Conservation (phyloP, 805 yeast species). For the Huiozyma sinensis region DNA sequence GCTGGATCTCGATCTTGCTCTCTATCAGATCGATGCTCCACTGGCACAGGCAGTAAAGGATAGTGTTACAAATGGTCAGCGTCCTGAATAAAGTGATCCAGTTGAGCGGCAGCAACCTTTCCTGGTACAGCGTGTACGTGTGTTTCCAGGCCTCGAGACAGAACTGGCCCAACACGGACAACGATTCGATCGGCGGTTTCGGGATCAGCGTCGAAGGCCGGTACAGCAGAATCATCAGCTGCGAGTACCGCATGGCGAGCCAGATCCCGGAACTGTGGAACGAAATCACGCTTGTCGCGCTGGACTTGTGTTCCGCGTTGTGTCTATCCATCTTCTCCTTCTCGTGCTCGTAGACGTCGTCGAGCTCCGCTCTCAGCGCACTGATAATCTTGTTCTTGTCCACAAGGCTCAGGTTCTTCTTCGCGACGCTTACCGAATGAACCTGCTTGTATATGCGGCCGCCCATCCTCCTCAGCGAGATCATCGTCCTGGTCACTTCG, state of each 20-base stretch:
- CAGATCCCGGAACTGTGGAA: slow-evolving; percentile 29
- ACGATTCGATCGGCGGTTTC: slow-evolving; percentile 30
- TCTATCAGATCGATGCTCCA: slow-evolving; percentile 37
- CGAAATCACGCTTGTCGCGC: slow-evolving; percentile 16
- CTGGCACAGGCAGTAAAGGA: slow-evolving; percentile 37
- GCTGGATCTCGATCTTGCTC: slow-evolving; percentile 36
- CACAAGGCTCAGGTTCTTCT: slow-evolving; percentile 22
- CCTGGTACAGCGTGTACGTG: slow-evolving; percentile 36
- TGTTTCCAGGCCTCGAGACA: slow-evolving; percentile 37
- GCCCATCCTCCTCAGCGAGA: slow-evolving; percentile 36
- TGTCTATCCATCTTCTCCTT: slow-evolving; percentile 15
- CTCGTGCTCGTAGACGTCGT: slow-evolving; percentile 20
- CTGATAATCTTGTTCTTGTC: slow-evolving; percentile 27
- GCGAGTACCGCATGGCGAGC: slow-evolving; percentile 35
- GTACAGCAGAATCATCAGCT: slow-evolving; percentile 36
- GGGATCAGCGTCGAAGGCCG: slow-evolving; percentile 42
- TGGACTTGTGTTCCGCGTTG: slow-evolving; percentile 6
- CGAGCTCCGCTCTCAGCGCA: slow-evolving; percentile 28
- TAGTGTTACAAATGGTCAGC: slow-evolving; percentile 37
- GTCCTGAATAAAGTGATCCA: slow-evolving; percentile 42
- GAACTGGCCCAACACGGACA: slow-evolving; percentile 35
- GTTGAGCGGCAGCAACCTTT: slow-evolving; percentile 36
- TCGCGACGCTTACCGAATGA: slow-evolving; percentile 35
- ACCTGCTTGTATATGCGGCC: slow-evolving; percentile 36
- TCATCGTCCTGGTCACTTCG: slow-evolving; percentile 33